Conservation (phyloP, 2,329 filamentous ascomycete species). For the Scedosporium apiospermum region DNA sequence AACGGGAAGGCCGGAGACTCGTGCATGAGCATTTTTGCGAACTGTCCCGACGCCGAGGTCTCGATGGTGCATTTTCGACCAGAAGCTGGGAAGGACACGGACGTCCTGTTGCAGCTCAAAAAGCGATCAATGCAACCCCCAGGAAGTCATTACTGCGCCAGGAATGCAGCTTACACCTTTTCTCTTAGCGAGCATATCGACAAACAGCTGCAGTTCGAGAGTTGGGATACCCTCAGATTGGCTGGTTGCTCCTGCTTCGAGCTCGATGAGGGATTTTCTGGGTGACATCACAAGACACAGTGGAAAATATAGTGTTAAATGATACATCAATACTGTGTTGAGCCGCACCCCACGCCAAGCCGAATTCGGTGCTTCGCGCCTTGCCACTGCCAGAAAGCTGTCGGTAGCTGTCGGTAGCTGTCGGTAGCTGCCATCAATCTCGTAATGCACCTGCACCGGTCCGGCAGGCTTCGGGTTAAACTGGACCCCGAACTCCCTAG, state of each 20-base stretch:
- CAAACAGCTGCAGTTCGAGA: neutral
- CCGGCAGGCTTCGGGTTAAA: neutral
- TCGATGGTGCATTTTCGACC: neutral
- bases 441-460: neutral
- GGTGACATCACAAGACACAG: neutral
- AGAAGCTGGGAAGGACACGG: too few species aligned
- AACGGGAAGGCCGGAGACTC: neutral
- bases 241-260: too few species aligned
- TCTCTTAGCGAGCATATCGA: neutral
- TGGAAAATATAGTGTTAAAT: neutral
- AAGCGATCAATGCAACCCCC: too few species aligned
- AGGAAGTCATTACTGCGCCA: too few species aligned
- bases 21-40: slow-evolving; percentile 6
- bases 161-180: neutral
- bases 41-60: neutral
- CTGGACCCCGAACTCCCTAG: neutral
- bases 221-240: too few species aligned
- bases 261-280: neutral
- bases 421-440: neutral
- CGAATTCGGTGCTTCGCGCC: neutral
- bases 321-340: neutral
- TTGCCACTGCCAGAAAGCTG: too few species aligned
- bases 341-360: neutral
- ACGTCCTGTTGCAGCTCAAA: too few species aligned
- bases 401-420: neutral